Evolutionary conservation across 306 rosid species (phyloP), one percentile per base, ranked within the genome.

Genomic region (Vigna radiata): DNA sequence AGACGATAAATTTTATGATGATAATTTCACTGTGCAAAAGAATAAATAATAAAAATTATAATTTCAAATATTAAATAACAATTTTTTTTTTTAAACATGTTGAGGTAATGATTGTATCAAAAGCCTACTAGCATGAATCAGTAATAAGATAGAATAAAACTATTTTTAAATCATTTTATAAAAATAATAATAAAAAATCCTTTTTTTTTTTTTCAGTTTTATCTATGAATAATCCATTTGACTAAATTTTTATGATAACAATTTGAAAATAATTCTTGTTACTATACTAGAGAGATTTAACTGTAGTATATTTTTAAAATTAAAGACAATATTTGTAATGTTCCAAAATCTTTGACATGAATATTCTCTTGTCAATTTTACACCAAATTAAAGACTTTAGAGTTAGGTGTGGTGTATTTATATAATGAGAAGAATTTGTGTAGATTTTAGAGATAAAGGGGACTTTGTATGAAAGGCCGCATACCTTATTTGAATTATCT

Each of bases 401-500:
- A 10, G 10, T 55, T 55, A 21, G 10, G 33, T 55, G 33, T 55
- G 10, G 62, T 55, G 25, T 21, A 55, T 55, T 19, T 55, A 55
- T 55, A 10, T 8, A 53, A 55, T 55, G 4, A 55, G 31, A 55
- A 7, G 21, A 55, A 8, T 55, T 55, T 55, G 13, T 55, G 62
- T 55, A 21, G 11, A 25, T 21, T 55, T 21, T 21, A 55, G 62
- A 21, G 5, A 19, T 54, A 54, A 54, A 53, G 8, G 27, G 27
- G 59, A 53, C 8, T 54, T 54, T 54, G 10, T 54, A 19, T 8
- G 9, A n/a, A 53, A 53, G 19, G 21, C 25, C 18, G 8, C 18
- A 53, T 7, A 17, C 11, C 63, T 52, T 78, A 68, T 54, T 36
- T 79, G 69, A 79, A 19, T 75, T 46, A 37, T 65, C 66, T 59